A percentile compares a stretch with the other conserved stretches of the same genome.
These are phyloP conservation scores for Metarhizium sp. DNA, from an alignment of 2,329 filamentous ascomycete genomes.

Conservation along the genomic window DNA sequence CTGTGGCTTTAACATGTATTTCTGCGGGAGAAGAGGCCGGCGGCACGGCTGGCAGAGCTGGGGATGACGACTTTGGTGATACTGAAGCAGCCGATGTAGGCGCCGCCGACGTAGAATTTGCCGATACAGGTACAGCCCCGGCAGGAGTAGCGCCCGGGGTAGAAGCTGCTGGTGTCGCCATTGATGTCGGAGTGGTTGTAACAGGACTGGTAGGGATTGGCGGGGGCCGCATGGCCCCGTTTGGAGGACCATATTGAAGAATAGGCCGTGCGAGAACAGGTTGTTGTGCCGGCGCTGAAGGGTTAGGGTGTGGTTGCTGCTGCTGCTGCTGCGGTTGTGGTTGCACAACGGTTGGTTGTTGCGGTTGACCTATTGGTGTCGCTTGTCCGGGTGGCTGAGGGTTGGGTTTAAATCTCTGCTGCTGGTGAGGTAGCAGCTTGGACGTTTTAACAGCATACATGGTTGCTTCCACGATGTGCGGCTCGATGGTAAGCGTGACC, in stretches of 20 bases:
- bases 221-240: conserved; percentile 48
- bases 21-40: conserved; percentile 3
- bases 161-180: conserved; percentile 9
- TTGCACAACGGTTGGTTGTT: conserved; percentile 1
- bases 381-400: conserved; percentile 5
- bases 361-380: conserved; percentile 11
- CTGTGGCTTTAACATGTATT: too few relatives aligned
- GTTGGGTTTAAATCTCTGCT: conserved; percentile 6
- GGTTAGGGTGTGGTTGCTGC: conserved; percentile 8
- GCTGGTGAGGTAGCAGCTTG: conserved; percentile 33
- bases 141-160: background rate
- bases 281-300: background rate
- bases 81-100: conserved; percentile 10
- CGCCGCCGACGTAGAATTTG: background rate
- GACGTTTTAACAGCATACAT: conserved; percentile 64
- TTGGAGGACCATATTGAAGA: conserved; percentile 56
- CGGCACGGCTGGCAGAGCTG: conserved; percentile 8
- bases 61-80: conserved; percentile 13
- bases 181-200: conserved; percentile 10
- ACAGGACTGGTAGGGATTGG: conserved; percentile 25
- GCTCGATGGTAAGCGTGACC: conserved; percentile 68
- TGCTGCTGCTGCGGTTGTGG: conserved; percentile 11
- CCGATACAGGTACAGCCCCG: background rate
- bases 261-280: conserved; percentile 37
- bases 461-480: conserved; percentile 68